Evolutionary conservation across 179 eudicot species (phyloP), one percentile per base, ranked within the genome.

Genomic region (Gypsophila paniculata): DNA sequence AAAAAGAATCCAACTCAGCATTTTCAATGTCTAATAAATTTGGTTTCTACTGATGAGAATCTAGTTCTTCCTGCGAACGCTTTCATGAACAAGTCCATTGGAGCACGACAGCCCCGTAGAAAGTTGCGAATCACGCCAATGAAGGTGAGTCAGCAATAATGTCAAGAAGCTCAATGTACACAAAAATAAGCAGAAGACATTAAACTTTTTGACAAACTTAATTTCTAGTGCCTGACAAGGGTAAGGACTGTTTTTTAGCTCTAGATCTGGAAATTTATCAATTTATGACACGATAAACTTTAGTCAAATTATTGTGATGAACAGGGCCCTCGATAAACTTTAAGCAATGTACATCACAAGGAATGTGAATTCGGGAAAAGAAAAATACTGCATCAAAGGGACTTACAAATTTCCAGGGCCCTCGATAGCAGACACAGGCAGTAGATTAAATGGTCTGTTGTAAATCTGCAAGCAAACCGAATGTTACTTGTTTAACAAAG

Each of bases 391-490:
- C 9, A 38, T 53, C 52, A 9, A 38, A 26, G 2, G 25, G 15
- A 83, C 96, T 86, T 69, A 93, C 98, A 90, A 69, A 80, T 86
- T 93, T 63, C 96, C 98, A 15, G 98, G 96, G 71, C 79, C 76
- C 82, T 93, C 98, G 62, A 93, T 89, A 73, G 96, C 87, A 38
- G 98, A 91, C 57, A 84, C 78, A 15, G 96, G 98, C 51, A 93
- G 84, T 81, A 89, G 62, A 54, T 72, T 78, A 74, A 93, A 91
- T 52, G 96, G 98, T 58, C 36, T 70, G 62, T 80, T 91, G 78
- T 87, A 75, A 60, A 93, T 85, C 98, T 93, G 93, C 80, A 80
- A 22, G 69, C 48, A 29, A 59, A 22, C 18, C 62, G 58, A 25
- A 34, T 15, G 60, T 77, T 53, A 64, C 57, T 62, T 18, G 46